Conservation (phyloP, 441 rosid genomes). For the Raphanus hybrid region DNA sequence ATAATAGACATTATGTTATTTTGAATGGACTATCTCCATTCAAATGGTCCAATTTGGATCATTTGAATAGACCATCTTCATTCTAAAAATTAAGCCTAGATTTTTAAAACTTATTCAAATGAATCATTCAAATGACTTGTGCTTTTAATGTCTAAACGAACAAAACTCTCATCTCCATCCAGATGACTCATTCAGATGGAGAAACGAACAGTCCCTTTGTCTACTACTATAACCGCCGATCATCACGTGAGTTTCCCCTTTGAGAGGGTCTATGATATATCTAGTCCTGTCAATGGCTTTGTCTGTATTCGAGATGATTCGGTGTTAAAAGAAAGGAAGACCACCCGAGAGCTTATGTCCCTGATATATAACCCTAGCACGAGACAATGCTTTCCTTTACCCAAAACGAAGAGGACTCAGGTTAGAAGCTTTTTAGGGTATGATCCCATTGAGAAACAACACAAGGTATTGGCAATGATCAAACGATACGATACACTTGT, state of each 20-base stretch:
- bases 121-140: too few relatives aligned
- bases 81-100: too few relatives aligned
- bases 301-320: not conserved
- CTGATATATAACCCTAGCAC: constrained; percentile 6
- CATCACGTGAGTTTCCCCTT: not conserved
- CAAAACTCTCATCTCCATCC: too few relatives aligned
- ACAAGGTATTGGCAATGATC: not conserved
- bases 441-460: constrained; percentile 9
- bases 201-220: not conserved
- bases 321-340: not conserved
- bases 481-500: not conserved
- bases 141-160: too few relatives aligned
- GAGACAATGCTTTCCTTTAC: not conserved
- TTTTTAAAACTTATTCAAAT: too few relatives aligned
- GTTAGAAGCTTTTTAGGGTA: not conserved
- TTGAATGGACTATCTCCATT: too few relatives aligned
- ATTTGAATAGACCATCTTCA: too few relatives aligned
- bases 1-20: too few relatives aligned
- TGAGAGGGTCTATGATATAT: not conserved
- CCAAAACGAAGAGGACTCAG: not conserved
- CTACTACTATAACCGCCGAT: not conserved
- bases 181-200: too few relatives aligned
- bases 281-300: not conserved
- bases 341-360: not conserved
- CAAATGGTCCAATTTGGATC: too few relatives aligned